Conservation (phyloP, 495 filamentous ascomycete species). For the Extremus antarcticus region DNA sequence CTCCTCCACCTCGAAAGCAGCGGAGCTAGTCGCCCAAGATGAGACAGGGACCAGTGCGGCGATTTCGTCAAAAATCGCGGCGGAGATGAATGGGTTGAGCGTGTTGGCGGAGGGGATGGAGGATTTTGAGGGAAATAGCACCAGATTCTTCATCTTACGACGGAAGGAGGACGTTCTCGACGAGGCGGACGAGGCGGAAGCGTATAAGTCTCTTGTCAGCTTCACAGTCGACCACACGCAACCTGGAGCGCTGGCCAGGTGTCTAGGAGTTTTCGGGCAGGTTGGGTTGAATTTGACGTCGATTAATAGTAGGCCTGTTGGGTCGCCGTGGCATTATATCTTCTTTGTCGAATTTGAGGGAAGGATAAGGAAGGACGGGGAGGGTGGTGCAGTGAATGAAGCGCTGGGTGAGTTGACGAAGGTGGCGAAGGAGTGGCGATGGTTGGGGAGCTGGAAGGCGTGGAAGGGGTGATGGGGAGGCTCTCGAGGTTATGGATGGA, state of each 20-base stretch:
- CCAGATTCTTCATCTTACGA: constrained; percentile 71
- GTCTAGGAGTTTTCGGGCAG: constrained; percentile 63
- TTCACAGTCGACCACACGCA: constrained; percentile 71
- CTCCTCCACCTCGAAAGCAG: constrained; percentile 73
- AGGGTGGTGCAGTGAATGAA: constrained; percentile 37
- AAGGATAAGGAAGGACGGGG: constrained; percentile 36
- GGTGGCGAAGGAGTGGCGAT: constrained; percentile 24
- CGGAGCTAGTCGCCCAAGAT: constrained; percentile 59
- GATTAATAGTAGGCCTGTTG: constrained; percentile 76
- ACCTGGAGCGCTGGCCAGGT: constrained; percentile 71
- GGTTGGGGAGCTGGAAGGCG: constrained; percentile 30
- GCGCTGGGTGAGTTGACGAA: constrained; percentile 35
- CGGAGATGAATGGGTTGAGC: constrained; percentile 51
- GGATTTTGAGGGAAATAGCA: constrained; percentile 64
- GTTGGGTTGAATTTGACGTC: constrained; percentile 73
- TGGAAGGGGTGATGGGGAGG: neutral
- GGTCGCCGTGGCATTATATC: constrained; percentile 75
- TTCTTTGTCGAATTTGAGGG: constrained; percentile 89
- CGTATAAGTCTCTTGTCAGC: constrained; percentile 59
- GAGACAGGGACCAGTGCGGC: constrained; percentile 52
- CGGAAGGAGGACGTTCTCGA: constrained; percentile 1
- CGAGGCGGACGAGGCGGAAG: constrained; percentile 2
- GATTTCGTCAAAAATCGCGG: constrained; percentile 64
- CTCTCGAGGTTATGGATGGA: no score
- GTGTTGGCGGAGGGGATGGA: constrained; percentile 67